Base-by-base conservation (phyloP, 73 alveolate genomes). In the Stentor coeruleus region DNA sequence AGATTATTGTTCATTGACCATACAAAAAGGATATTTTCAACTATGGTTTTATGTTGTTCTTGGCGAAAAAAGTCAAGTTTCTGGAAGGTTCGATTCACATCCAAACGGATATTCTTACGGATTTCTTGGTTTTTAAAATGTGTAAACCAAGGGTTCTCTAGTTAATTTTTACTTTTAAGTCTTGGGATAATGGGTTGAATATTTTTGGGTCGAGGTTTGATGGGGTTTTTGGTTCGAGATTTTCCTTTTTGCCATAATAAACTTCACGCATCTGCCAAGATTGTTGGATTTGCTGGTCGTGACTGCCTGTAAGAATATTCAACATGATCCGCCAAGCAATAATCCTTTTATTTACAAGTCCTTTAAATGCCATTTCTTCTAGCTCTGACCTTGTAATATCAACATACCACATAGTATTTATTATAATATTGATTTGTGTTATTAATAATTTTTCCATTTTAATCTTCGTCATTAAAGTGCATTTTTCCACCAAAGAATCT, bases 21-120 rank as follows among this genome's bases (percentile, higher is more conserved):
- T 31, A 91, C 81, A 83, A 83, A 92, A 57, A 95, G 90, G 39
- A 87, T 88, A 74, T 86, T 89, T 3, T 79, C 76, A 85, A 91
- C 73, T 6, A 82, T 74, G 79, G 77, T 89, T 83, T 91, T 90
- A 20, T 82, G 88, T 59, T 83, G 85, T 59, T 90, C 91, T 72
- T 81, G 60, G 38, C 58, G 58, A 84, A 92, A 95, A 73, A 88
- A 88, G 26, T 88, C 92, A 73, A 86, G 81, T 80, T 95, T 96
- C 83, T 95, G 95, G 87, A 89, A 88, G 0, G 99, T 95, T 82
- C 99, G 84, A 37, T 92, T 93, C 37, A 95, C 74, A 85, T 95
- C 99, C 38, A 88, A 58, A 82, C 84, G 77, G 39, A 95, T 95
- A 74, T 87, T 75, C 58, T 90, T 95, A 38, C 89, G 83, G n/a